Percentiles rank a stretch among this genome's conserved stretches.
Conservation (phyloP, 1,284 basidiomycete genomes). For the Ganoderma multipileum region DNA sequence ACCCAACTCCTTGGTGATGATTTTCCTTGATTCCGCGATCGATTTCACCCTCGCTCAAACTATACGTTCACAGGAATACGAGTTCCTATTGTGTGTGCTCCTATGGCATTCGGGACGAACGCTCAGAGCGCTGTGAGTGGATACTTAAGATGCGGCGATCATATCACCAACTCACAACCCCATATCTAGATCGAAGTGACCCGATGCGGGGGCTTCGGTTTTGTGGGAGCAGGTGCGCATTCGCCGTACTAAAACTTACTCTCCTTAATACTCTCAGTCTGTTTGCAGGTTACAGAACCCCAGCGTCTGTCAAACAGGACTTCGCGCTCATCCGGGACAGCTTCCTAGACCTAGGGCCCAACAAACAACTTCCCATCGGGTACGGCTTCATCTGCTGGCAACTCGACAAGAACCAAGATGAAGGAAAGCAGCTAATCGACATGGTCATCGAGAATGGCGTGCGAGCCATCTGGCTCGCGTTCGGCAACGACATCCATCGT, state of each 20-base stretch:
- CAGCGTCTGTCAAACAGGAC: slow-evolving; percentile 53
- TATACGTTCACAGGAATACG: slow-evolving; percentile 38
- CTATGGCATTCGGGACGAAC: slow-evolving; percentile 75
- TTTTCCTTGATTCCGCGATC: not conserved
- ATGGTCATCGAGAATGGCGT: slow-evolving; percentile 61
- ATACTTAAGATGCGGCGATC: slow-evolving; percentile 12
- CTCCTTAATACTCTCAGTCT: too few relatives aligned
- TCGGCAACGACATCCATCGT: slow-evolving; percentile 60
- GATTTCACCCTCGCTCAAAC: not conserved
- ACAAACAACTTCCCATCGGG: slow-evolving; percentile 62
- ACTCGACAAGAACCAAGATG: slow-evolving; percentile 60
- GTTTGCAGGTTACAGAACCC: slow-evolving; percentile 28
- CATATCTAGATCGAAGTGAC: slow-evolving; percentile 52
- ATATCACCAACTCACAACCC: not conserved
- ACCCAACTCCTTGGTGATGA: slow-evolving; percentile 42
- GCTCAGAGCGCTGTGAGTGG: slow-evolving; percentile 59
- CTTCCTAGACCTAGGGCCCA: slow-evolving; percentile 39
- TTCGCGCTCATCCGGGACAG: slow-evolving; percentile 53
- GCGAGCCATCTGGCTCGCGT: slow-evolving; percentile 77
- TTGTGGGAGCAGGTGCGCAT: slow-evolving; percentile 60
- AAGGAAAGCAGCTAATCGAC: slow-evolving; percentile 49
- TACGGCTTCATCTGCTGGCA: slow-evolving; percentile 78
- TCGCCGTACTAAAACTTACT: not conserved
- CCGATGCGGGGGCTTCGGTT: slow-evolving; percentile 74
- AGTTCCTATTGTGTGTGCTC: slow-evolving; percentile 64